Evolutionary conservation across 176 grass and related monocot species (phyloP).

Genomic region (Chrysopogon serrulatus): DNA sequence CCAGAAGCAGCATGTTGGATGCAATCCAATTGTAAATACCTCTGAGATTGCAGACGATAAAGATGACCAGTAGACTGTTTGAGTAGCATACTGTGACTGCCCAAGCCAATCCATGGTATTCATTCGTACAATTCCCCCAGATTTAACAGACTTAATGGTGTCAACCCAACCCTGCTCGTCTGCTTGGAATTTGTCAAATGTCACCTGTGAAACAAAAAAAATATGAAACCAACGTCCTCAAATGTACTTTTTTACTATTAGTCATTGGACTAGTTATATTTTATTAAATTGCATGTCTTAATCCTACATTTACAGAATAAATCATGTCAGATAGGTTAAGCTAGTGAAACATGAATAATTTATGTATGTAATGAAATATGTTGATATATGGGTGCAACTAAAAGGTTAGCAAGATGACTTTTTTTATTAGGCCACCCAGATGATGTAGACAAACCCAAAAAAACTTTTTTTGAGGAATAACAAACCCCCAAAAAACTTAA

Average conservation of each 20-base stretch:
- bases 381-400: neutral
- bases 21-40: slow-evolving; percentile 27
- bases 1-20: neutral
- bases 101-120: slow-evolving; percentile 96
- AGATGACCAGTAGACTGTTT: slow-evolving; percentile 75
- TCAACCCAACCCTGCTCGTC: slow-evolving; percentile 93
- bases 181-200: slow-evolving; percentile 78
- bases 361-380: neutral
- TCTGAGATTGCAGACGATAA: slow-evolving; percentile 78
- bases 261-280: neutral
- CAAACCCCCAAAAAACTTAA: neutral
- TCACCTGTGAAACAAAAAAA: slow-evolving; percentile 52
- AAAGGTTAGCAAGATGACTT: neutral
- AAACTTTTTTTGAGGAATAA: too few relatives aligned
- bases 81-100: slow-evolving; percentile 64
- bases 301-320: neutral
- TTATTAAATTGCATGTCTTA: neutral
- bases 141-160: slow-evolving; percentile 79
- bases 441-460: neutral
- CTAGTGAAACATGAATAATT: neutral
- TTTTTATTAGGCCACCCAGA: neutral
- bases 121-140: slow-evolving; percentile 60
- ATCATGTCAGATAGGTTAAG: neutral
- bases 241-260: neutral
- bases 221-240: slow-evolving; percentile 3